A percentile compares a stretch with the other conserved stretches of the same genome.
Conservation (phyloP, 2,329 filamentous ascomycete genomes). For the Beauveria caledonica region DNA sequence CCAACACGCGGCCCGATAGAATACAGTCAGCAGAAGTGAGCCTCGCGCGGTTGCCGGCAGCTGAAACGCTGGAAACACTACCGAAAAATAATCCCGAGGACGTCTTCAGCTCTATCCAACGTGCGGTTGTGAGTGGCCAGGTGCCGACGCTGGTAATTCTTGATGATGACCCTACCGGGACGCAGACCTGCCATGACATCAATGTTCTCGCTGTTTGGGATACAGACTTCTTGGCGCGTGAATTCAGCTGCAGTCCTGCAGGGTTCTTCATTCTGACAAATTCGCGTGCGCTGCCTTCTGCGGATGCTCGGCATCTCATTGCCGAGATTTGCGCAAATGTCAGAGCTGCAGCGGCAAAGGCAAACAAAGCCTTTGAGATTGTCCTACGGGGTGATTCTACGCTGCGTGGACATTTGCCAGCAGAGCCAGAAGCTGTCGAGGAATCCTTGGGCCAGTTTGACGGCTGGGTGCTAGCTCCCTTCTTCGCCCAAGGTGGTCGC, state of each 20-base stretch:
- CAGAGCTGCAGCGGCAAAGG: slow-evolving; percentile 31
- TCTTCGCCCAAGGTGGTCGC: slow-evolving; percentile 48
- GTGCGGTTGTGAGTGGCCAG: slow-evolving; percentile 14
- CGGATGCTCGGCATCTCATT: slow-evolving; percentile 37
- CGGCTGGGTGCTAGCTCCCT: slow-evolving; percentile 45
- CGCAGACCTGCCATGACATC: slow-evolving; percentile 51
- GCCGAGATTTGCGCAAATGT: slow-evolving; percentile 41
- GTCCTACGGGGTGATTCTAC: slow-evolving; percentile 49
- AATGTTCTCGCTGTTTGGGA: slow-evolving; percentile 47
- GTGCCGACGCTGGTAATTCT: slow-evolving; percentile 31
- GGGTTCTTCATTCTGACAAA: slow-evolving; percentile 55
- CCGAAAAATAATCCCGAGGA: slow-evolving; percentile 17
- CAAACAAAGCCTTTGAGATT: slow-evolving; percentile 38
- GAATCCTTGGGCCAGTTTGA: slow-evolving; percentile 39
- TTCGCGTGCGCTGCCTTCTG: slow-evolving; percentile 43
- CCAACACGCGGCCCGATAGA: not conserved
- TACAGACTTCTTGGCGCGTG: slow-evolving; percentile 31
- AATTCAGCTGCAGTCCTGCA: slow-evolving; percentile 30
- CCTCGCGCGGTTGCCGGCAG: slow-evolving; percentile 13
- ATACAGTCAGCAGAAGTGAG: not conserved
- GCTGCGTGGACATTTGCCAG: slow-evolving; percentile 45
- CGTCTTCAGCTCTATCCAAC: slow-evolving; percentile 16
- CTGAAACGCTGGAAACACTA: slow-evolving; percentile 17
- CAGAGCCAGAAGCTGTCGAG: slow-evolving; percentile 44
- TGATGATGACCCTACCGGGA: slow-evolving; percentile 52